A percentile compares a stretch with the other conserved stretches of the same genome.
phyloP scores from a whole-genome alignment of 805 yeast species.

The Candida succiphila region DNA sequence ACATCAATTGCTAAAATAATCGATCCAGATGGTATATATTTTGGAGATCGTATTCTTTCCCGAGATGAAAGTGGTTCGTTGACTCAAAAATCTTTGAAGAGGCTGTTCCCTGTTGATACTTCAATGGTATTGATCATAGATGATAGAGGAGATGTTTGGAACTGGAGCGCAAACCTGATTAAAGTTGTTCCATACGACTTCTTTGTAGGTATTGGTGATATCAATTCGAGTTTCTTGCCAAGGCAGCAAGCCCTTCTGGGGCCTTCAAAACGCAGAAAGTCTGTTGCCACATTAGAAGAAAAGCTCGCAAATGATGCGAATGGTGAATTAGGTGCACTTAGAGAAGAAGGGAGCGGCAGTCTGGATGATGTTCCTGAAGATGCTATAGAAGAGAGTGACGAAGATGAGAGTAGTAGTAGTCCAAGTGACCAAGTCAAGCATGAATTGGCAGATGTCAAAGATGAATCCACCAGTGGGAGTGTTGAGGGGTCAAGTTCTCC shows the following conservation, averaged over 20 bases:
- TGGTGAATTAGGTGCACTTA: slow-evolving; percentile 7
- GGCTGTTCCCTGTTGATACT: slow-evolving; percentile 92
- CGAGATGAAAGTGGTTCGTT: slow-evolving; percentile 92
- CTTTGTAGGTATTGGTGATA: slow-evolving; percentile 95
- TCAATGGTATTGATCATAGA: slow-evolving; percentile 95
- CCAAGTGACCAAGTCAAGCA: slow-evolving; percentile 2
- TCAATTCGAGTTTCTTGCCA: slow-evolving; percentile 86
- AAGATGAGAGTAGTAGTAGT: neutral
- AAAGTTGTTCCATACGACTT: slow-evolving; percentile 94
- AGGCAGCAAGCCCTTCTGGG: slow-evolving; percentile 53
- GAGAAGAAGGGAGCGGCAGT: slow-evolving; percentile 18
- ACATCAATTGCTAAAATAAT: slow-evolving; percentile 79
- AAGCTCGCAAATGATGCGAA: slow-evolving; percentile 20
- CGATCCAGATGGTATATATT: slow-evolving; percentile 79
- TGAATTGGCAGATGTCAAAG: slow-evolving; percentile 3
- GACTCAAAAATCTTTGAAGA: slow-evolving; percentile 77
- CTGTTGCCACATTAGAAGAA: slow-evolving; percentile 48
- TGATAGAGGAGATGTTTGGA: slow-evolving; percentile 98
- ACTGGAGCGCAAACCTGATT: slow-evolving; percentile 85
- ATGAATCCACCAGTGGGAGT: slow-evolving; percentile 5
- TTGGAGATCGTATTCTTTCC: slow-evolving; percentile 85
- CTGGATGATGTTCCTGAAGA: slow-evolving; percentile 2
- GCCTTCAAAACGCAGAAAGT: slow-evolving; percentile 51
- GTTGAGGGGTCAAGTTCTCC: neutral
- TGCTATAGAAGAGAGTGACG: neutral